Percentiles rank a stretch among this genome's conserved stretches.
Evolutionary conservation across 495 filamentous ascomycete species (phyloP).

Genomic region (Penicillium fimorum): DNA sequence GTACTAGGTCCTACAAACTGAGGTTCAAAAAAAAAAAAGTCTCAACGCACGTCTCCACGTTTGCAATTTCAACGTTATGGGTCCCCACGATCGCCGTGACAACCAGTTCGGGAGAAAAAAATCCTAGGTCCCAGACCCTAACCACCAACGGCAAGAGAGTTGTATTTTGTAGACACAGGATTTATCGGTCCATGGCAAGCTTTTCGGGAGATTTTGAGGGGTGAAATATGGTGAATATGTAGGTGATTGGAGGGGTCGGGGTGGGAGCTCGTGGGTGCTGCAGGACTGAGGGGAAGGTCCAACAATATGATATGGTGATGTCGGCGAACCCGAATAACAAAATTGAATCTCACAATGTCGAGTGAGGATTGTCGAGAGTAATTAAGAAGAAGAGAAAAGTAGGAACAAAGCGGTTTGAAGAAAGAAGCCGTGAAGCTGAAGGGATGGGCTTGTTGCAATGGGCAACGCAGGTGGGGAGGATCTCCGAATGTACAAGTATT

Average conservation of each 20-base stretch:
- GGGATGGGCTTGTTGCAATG: conserved; percentile 53
- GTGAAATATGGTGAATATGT: conserved; percentile 6
- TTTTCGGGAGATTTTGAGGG: conserved; percentile 23
- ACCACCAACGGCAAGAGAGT: conserved; percentile 15
- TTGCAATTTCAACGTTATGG: conserved; percentile 16
- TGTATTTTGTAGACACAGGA: not conserved
- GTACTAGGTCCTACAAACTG: conserved; percentile 10
- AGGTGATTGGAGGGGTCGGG: conserved; percentile 26
- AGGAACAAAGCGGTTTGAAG: conserved; percentile 35
- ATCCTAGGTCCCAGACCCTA: conserved; percentile 16
- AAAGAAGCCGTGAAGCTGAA: conserved; percentile 50
- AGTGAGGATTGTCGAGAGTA: conserved; percentile 15
- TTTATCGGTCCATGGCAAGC: conserved; percentile 11
- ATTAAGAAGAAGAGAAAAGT: conserved; percentile 19
- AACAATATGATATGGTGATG: not conserved
- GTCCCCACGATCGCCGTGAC: conserved; percentile 18
- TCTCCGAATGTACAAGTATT: conserved; percentile 35
- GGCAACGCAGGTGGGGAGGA: conserved; percentile 52
- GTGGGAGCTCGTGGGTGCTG: conserved; percentile 25
- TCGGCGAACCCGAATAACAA: not conserved
- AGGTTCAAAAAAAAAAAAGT: conserved; percentile 8
- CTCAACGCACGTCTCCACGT: conserved; percentile 11
- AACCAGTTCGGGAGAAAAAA: conserved; percentile 6
- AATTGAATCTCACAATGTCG: not conserved
- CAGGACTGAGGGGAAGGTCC: conserved; percentile 14